Percentiles rank a stretch among this genome's conserved stretches.
Evolutionary conservation across 2,329 filamentous ascomycete genomes (phyloP).

Genomic region (Claviceps lovelessii): DNA sequence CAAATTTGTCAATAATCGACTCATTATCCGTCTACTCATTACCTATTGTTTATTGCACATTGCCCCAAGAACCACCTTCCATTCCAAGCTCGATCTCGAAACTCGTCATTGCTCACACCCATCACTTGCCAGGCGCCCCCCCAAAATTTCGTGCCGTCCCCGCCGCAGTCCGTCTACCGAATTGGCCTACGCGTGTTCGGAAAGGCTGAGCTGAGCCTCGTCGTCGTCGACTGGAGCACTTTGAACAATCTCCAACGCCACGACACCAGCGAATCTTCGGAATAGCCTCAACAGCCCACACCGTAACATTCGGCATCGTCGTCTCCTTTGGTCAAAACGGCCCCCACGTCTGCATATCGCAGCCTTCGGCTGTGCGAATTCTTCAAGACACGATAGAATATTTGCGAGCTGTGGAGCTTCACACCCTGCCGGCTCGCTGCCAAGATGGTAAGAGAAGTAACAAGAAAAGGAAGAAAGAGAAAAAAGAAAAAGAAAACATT

Average conservation of each 20-base stretch:
- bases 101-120: neutral
- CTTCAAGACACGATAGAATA: neutral
- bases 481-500: neutral
- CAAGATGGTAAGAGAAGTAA: constrained; percentile 5
- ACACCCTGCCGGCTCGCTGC: constrained; percentile 3
- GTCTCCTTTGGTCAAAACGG: neutral
- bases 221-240: neutral
- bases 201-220: constrained; percentile 4
- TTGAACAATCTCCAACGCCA: neutral
- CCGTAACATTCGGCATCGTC: neutral
- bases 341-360: neutral
- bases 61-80: neutral
- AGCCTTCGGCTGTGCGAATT: constrained; percentile 3
- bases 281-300: neutral
- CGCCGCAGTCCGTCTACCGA: constrained; percentile 2
- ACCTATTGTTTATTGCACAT: neutral
- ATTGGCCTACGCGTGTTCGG: constrained; percentile 1
- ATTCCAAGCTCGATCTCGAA: neutral
- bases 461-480: neutral
- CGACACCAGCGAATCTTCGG: neutral
- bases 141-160: constrained; percentile 1
- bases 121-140: constrained; percentile 1
- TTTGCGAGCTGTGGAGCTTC: constrained; percentile 3
- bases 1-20: neutral
- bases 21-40: neutral